Evolutionary conservation across 1,284 basidiomycete genomes (phyloP).

Genomic region (Ganoderma lingzhi): DNA sequence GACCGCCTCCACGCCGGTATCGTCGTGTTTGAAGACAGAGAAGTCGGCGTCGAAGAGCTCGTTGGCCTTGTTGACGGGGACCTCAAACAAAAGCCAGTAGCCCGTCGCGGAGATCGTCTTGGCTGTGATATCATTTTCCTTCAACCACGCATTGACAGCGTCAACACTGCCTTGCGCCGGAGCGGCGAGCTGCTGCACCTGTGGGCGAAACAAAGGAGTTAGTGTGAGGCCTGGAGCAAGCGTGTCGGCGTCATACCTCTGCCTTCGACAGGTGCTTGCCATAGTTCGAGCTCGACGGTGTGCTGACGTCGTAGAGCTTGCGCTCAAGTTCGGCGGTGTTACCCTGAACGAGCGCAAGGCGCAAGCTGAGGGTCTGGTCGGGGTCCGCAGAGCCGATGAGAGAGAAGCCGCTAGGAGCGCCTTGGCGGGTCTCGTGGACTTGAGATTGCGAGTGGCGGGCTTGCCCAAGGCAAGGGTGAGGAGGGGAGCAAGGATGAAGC

Average conservation of each 20-base stretch:
- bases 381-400: constrained; percentile 38
- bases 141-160: constrained; percentile 49
- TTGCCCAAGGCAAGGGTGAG: constrained; percentile 38
- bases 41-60: constrained; percentile 49
- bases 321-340: constrained; percentile 46
- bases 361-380: constrained; percentile 41
- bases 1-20: constrained; percentile 40
- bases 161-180: constrained; percentile 45
- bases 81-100: constrained; percentile 50
- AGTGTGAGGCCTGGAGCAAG: background rate
- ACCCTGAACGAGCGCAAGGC: constrained; percentile 45
- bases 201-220: background rate
- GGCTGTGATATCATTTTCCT: constrained; percentile 44
- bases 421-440: constrained; percentile 41
- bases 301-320: constrained; percentile 46
- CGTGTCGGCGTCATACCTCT: constrained; percentile 36
- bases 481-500: constrained; percentile 36
- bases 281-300: constrained; percentile 43
- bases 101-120: constrained; percentile 44
- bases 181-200: constrained; percentile 50
- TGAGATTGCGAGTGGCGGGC: constrained; percentile 38
- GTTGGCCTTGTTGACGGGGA: constrained; percentile 49
- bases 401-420: constrained; percentile 41
- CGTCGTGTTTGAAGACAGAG: constrained; percentile 46
- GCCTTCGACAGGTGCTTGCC: constrained; percentile 45